Conservation (phyloP, 768 basidiomycete species). For the Mycena albidolilacea region DNA sequence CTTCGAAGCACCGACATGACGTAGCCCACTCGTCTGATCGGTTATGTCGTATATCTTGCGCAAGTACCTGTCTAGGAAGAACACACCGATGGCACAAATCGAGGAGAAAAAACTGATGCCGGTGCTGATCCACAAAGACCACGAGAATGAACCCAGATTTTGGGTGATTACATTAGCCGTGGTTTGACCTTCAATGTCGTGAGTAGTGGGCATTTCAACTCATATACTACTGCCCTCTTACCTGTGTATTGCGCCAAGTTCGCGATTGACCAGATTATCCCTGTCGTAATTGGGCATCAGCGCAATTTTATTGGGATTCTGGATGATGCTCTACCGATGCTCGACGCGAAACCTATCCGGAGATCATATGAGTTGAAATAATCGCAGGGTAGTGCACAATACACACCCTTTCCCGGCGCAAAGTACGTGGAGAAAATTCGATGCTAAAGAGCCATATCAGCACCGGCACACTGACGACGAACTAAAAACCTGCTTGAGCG, state of each 20-base stretch:
- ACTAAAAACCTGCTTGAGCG: slow-evolving; percentile 45
- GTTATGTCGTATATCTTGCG: slow-evolving; percentile 52
- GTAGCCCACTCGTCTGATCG: slow-evolving; percentile 53
- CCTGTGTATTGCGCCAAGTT: slow-evolving; percentile 54
- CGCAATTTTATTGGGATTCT: background rate
- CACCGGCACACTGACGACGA: background rate
- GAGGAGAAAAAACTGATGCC: slow-evolving; percentile 56
- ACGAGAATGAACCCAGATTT: slow-evolving; percentile 56
- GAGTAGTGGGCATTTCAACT: background rate
- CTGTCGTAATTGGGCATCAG: slow-evolving; percentile 4
- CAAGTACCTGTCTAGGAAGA: slow-evolving; percentile 56
- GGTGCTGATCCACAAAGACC: slow-evolving; percentile 60
- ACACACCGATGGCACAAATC: slow-evolving; percentile 52
- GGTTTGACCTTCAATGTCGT: slow-evolving; percentile 51
- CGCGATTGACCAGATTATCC: slow-evolving; percentile 48
- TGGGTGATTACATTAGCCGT: slow-evolving; percentile 58
- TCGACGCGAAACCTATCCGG: slow-evolving; percentile 7
- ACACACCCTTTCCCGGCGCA: slow-evolving; percentile 57
- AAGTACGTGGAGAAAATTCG: slow-evolving; percentile 62
- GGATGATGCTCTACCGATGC: slow-evolving; percentile 19
- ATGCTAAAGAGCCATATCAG: slow-evolving; percentile 41
- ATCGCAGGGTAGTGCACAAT: slow-evolving; percentile 46
- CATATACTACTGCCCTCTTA: slow-evolving; percentile 1
- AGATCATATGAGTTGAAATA: slow-evolving; percentile 15
- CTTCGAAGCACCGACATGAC: slow-evolving; percentile 45